Evolutionary conservation across 202 grass and related monocot genomes (phyloP).

Genomic region (Elaeis oleifera): DNA sequence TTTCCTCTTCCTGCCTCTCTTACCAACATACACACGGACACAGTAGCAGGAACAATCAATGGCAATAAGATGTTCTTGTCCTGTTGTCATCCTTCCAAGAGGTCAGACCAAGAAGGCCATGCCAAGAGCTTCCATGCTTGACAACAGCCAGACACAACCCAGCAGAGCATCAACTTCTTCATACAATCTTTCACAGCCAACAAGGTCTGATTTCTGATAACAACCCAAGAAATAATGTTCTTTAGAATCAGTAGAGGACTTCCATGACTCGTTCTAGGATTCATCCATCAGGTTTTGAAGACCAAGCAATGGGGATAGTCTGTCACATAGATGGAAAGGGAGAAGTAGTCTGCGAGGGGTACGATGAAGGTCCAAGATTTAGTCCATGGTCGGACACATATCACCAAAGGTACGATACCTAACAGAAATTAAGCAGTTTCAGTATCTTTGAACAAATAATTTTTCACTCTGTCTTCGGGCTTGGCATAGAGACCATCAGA

Average conservation of each 20-base stretch:
- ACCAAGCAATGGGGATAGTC: conserved; percentile 58
- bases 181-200: background rate
- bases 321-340: conserved; percentile 78
- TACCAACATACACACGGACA: too few relatives aligned
- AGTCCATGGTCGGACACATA: conserved; percentile 34
- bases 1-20: too few relatives aligned
- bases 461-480: background rate
- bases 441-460: background rate
- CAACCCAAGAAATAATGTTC: background rate
- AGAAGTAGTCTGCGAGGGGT: conserved; percentile 83
- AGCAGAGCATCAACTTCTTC: background rate
- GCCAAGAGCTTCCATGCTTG: conserved; percentile 1
- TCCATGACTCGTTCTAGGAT: background rate
- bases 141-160: background rate
- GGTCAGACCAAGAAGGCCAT: background rate
- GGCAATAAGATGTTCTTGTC: too few relatives aligned
- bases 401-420: conserved; percentile 34
- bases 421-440: background rate
- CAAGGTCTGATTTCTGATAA: background rate
- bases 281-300: conserved; percentile 51
- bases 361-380: conserved; percentile 66
- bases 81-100: conserved; percentile 1
- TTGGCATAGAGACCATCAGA: conserved; percentile 27
- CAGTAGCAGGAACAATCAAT: too few relatives aligned
- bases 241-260: background rate